Conservation (phyloP, 345 rosid genomes). For the Eucalyptus virginea region DNA sequence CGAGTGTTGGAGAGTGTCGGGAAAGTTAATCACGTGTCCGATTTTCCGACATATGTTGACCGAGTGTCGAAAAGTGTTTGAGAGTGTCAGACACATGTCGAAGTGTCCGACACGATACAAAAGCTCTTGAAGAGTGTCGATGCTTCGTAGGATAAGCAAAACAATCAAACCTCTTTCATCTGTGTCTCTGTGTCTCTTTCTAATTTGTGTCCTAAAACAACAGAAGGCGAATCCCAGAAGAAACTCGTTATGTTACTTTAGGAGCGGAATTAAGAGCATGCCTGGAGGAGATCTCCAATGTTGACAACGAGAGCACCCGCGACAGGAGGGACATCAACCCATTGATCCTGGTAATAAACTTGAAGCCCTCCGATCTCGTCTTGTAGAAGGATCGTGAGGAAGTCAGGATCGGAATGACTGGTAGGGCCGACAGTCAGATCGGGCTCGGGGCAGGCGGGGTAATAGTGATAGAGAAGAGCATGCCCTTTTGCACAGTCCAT, state of each 20-base stretch:
- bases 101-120: too few species aligned
- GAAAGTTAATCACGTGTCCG: too few species aligned
- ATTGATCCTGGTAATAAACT: slow-evolving; percentile 16
- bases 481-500: slow-evolving; percentile 29
- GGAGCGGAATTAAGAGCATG: neutral
- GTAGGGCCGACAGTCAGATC: slow-evolving; percentile 37
- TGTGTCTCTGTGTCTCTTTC: neutral
- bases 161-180: neutral
- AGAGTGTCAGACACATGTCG: too few species aligned
- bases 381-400: slow-evolving; percentile 49
- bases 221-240: neutral
- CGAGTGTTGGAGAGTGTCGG: too few species aligned
- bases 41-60: too few species aligned
- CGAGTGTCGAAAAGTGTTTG: too few species aligned
- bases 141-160: too few species aligned
- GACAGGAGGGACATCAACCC: slow-evolving; percentile 37
- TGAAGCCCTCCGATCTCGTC: slow-evolving; percentile 56
- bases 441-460: slow-evolving; percentile 51
- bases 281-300: slow-evolving; percentile 61
- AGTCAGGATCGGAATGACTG: slow-evolving; percentile 31
- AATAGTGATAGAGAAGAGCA: slow-evolving; percentile 27
- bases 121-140: too few species aligned
- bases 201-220: neutral
- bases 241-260: neutral
- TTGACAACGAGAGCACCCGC: slow-evolving; percentile 46